phyloP scores from a whole-genome alignment of 352 stramenopile genomes.

The Phytophthora citrophthora region DNA sequence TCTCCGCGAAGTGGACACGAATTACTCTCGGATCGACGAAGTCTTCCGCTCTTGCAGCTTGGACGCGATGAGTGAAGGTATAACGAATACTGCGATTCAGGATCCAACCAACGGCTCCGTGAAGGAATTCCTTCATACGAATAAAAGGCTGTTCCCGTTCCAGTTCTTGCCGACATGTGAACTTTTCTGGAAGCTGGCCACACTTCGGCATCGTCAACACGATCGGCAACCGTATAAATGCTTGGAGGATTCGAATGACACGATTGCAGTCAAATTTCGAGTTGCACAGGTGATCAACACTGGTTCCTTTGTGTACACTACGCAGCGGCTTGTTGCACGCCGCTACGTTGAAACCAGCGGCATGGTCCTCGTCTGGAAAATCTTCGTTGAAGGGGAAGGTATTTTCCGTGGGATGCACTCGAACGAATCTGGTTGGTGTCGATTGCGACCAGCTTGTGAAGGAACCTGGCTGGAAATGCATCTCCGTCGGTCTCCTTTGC shows the following conservation, averaged over 20 bases:
- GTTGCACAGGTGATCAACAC: neutral
- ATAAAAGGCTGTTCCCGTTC: slow-evolving; percentile 3
- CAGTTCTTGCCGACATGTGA: neutral
- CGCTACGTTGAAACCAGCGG: neutral
- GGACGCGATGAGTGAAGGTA: neutral
- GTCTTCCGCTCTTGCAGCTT: slow-evolving; percentile 3
- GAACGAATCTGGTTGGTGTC: slow-evolving; percentile 4
- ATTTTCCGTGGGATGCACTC: neutral
- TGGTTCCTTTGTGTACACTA: neutral
- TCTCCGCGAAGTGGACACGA: slow-evolving; percentile 5
- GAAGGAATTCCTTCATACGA: slow-evolving; percentile 3
- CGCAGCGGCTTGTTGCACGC: neutral
- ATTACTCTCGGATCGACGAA: slow-evolving; percentile 21
- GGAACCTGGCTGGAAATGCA: slow-evolving; percentile 7
- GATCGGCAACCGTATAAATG: neutral
- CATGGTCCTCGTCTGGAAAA: neutral
- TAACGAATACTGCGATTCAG: neutral
- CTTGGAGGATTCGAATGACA: neutral
- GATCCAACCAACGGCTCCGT: neutral
- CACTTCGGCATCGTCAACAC: neutral
- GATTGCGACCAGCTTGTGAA: neutral
- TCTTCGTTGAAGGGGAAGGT: neutral
- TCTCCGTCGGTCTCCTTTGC: slow-evolving; percentile 3
- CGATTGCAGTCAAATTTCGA: slow-evolving; percentile 1
- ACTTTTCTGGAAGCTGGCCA: neutral